Evolutionary conservation across 2,329 filamentous ascomycete genomes (phyloP), one percentile per base, ranked within the genome.

Genomic region (Epichloe gansuensis): DNA sequence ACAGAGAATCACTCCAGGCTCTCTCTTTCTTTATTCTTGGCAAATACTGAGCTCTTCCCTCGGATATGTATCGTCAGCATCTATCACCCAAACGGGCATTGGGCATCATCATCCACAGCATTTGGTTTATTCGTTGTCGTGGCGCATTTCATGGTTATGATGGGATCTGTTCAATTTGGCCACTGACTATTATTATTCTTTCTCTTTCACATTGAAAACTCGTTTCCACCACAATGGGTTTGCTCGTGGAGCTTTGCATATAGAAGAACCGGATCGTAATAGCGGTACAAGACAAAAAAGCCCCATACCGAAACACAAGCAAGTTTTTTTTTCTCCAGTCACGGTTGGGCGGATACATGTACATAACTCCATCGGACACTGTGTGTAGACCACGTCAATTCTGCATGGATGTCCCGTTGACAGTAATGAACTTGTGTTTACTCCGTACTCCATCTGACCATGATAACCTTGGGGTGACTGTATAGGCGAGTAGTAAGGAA

Each of bases 241-340:
- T 53, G 61, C 53, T 53, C 57, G 60, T 59, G 59, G 60, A 60
- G 58, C 61, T 62, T 64, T 60, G 64, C 62, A 66, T 65, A 66
- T 66, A 66, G 63, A 61, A 58, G 63, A 59, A 60, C 59, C 60
- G 60, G 61, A 61, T 62, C 62, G 60, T 59, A 55, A 59, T 57
- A 53, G 25, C 51, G 51, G 39, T 25, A 39, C 28, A 21, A 25
- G 21, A 39, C 61, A 54, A 54, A 62, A 57, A 59, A 41, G 58
- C 57, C 62, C 60, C 59, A 62, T 59, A 54, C 62, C 57, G 61
- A 63, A 60, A 31, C 57, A 51, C 17, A 21, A 17, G 39, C 6
- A 38, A 37, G n/a, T 38, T 51, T 45, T 28, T 21, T 23, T 56
- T 56, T 21, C 17, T 21, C 17, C 51, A 56, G 54, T 60, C 54